Conservation (phyloP, 2,329 filamentous ascomycete species). For the Clarireedia homoeocarpa region DNA sequence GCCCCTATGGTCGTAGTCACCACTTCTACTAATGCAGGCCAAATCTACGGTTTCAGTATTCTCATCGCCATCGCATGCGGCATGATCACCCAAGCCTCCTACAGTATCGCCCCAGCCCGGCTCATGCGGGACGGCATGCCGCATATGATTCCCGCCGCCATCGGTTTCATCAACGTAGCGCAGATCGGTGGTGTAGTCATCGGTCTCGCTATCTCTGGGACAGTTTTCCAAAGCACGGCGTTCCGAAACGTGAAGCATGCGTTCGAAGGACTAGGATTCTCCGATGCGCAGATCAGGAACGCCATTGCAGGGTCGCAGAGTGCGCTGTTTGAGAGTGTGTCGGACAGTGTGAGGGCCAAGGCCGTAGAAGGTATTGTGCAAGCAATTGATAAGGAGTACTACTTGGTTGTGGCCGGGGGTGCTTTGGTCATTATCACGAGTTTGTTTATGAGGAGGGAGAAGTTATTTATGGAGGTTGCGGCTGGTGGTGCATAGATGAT, state of each 20-base stretch:
- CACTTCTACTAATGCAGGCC: constrained; percentile 15
- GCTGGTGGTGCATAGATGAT: constrained; percentile 1
- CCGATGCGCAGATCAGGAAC: constrained; percentile 17
- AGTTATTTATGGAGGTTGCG: constrained; percentile 9
- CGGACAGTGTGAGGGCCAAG: constrained; percentile 10
- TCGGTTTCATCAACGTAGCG: constrained; percentile 30
- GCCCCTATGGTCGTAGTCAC: constrained; percentile 24
- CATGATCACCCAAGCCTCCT: constrained; percentile 15
- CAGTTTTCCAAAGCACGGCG: constrained; percentile 30
- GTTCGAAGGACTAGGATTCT: constrained; percentile 15
- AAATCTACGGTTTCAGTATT: constrained; percentile 31
- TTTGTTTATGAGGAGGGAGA: constrained; percentile 25
- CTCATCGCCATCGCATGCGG: constrained; percentile 35
- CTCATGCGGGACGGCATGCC: constrained; percentile 19
- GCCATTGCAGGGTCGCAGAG: constrained; percentile 18
- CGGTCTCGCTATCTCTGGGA: constrained; percentile 29
- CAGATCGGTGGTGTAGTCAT: constrained; percentile 29
- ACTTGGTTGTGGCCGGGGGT: constrained; percentile 24
- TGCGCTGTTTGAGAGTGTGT: constrained; percentile 7
- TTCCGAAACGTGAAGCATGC: constrained; percentile 22
- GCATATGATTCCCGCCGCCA: constrained; percentile 20
- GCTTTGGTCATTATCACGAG: constrained; percentile 22
- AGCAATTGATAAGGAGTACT: constrained; percentile 24
- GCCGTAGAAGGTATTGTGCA: constrained; percentile 25
- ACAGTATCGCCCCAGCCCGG: constrained; percentile 22